Evolutionary conservation across 176 grass and related monocot species (phyloP), one percentile per base, ranked within the genome.

Genomic region (Triticum turgidum): DNA sequence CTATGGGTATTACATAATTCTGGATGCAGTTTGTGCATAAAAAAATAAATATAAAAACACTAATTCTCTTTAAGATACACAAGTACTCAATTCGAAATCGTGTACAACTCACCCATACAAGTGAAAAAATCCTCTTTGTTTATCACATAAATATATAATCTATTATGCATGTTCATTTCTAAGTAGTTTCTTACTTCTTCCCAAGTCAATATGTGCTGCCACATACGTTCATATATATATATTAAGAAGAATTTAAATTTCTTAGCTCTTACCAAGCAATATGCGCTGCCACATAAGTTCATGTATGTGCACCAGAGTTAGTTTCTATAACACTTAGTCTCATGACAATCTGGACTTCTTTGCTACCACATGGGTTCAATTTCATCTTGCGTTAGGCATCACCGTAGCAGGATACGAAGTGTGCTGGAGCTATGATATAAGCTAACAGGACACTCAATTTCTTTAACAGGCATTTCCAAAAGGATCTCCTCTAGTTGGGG

Each of bases 401-500:
- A 52, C 15, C 49, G 15, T 52, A 17, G 49, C 49, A 52, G 15
- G 15, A 52, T 52, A 18, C 15, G 4, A 52, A 52, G 49, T 52
- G 49, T 52, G 49, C 4, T 52, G 18, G 49, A 52, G 49, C 54
- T 58, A 21, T 58, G 54, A 58, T 58, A 52, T 52, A 52, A 52
- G 49, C 49, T 58, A 21, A 58, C 6, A 58, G 5, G 21, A 59
- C 18, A 1, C 56, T 59, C 2, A 59, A 12, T 49, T 77, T 79
- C 59, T 84, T 84, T 41, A 47, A 11, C 69, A 93, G 91, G 88
- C 85, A 64, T 86, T 90, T 21, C 59, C 71, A 10, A 93, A 90
- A 45, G 79, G 78, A 8, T 59, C 56, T 7, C 82, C 81, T 30
- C 83, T 90, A n/a, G 63, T 87, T 4, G 17, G 63, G 0, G 92